Base-by-base conservation (phyloP, 768 basidiomycete species). In the Leucocoprinus birnbaumii region DNA sequence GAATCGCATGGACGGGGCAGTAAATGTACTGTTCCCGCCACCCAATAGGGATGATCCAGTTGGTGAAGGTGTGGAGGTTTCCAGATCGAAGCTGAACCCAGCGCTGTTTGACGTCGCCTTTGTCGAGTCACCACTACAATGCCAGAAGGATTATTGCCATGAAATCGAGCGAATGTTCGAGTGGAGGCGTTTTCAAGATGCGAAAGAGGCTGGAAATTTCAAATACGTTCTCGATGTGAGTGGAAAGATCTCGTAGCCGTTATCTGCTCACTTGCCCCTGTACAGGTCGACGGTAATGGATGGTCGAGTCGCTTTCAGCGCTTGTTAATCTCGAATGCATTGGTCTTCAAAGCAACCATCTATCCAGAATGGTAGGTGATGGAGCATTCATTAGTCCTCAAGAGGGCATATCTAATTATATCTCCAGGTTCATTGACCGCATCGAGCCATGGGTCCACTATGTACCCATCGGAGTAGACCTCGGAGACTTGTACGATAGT, bases 401-500 rank as follows among this genome's bases (percentile, higher is more conserved):
- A 38, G 25, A 14, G 31, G 26, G n/a, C 18, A 40, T 31, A 24
- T 6, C 14, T 27, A 19, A 16, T 38, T 24, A 42, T 10, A 42
- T 21, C 9, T 21, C 14, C 46, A 81, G 80, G 81, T 84, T 71
- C 59, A 68, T 68, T 10, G 80, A 83, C 37, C 75, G 82, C 19
- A 70, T 80, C 46, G 77, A 76, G 51, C 81, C 85, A 0, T 87
- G 86, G 85, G 78, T 87, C 1, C 88, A 89, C 65, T 91, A 89
- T 63, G 76, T 90, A 0, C 88, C 88, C 2, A 72, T 89, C 3
- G 80, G 84, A 58, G 56, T 86, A 0, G 84, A 87, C 58, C 76
- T 86, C 10, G 75, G 79, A 0, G 87, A 91, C 66, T 66, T 91
- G 3, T 80, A 87, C 64, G 90, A 91, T 59, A 72, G 83, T 3